phyloP scores from a whole-genome alignment of 495 filamentous ascomycete genomes.

The Penicillium lividum region DNA sequence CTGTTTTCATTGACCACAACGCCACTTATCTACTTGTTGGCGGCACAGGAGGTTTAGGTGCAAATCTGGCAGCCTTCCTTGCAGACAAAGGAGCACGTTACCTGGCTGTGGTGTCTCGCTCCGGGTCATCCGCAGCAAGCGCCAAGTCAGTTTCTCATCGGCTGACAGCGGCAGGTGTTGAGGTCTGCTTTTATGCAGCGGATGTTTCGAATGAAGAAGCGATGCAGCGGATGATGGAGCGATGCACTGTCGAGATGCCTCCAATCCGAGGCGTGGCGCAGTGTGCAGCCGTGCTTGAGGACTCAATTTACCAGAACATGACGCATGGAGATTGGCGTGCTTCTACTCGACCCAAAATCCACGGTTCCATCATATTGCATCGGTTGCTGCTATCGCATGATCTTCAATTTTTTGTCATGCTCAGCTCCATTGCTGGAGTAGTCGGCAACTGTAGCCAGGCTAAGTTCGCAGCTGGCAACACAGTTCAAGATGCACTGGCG shows the following conservation, averaged over 20 bases:
- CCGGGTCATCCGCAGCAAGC: too few relatives aligned
- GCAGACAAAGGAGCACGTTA: too few relatives aligned
- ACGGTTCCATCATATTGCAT: not conserved
- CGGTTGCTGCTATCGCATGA: not conserved
- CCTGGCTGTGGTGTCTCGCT: too few relatives aligned
- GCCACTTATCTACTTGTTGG: too few relatives aligned
- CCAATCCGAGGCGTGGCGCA: constrained; percentile 1
- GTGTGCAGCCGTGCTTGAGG: not conserved
- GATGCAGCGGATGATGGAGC: too few relatives aligned
- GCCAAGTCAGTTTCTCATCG: too few relatives aligned
- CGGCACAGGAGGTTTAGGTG: too few relatives aligned
- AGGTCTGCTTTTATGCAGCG: too few relatives aligned
- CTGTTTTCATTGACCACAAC: too few relatives aligned
- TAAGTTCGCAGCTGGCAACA: constrained; percentile 1
- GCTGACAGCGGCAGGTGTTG: too few relatives aligned
- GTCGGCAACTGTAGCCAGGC: not conserved
- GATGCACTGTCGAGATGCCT: not conserved
- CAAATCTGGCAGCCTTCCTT: too few relatives aligned
- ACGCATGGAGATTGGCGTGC: not conserved
- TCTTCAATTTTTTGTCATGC: not conserved
- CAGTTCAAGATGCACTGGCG: constrained; percentile 1
- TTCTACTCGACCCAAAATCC: not conserved
- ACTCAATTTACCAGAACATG: not conserved
- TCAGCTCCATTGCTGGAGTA: not conserved
- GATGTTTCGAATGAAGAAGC: too few relatives aligned